Base-by-base conservation (phyloP, 352 stramenopile genomes). In the Phytopythium litorale region DNA sequence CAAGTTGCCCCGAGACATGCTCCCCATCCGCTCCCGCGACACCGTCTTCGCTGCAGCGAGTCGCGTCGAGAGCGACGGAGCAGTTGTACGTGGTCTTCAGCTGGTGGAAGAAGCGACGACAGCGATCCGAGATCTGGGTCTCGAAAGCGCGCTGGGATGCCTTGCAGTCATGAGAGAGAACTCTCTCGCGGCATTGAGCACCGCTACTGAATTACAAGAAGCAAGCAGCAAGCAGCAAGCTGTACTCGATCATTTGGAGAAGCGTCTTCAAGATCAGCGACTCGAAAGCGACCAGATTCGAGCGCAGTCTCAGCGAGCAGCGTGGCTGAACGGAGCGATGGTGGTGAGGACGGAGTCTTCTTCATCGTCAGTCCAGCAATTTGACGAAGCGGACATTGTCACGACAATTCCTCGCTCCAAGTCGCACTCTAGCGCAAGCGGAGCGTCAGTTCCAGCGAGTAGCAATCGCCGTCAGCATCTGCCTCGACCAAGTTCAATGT, bases 141-240 rank as follows among this genome's bases (percentile, higher is more conserved):
- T 91, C 33, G 70, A 66, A 8, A 76, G 66, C 45, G 84, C 81
- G 4, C 43, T 92, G 16, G 79, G 68, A 1, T 91, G 84, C 56
- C 63, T 92, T 0, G 54, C 63, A 9, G 68, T 87, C 18, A 61
- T 90, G 62, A 88, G 87, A n/a, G 79, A 90, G 55, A 90, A 72
- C n/a, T 78, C 83, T 4, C 72, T 90, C 32, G 88, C 86, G 52
- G 79, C 80, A 0, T 88, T 76, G 2, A 87, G 79, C 43, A 78
- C 84, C 6, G 73, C 79, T 0, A 68, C 71, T 8, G 81, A 91
- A 53, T 60, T 88, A 5, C 79, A 91, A 25, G 79, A 91, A 7
- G 70, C 79, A 30, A 73, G 88, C 65, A 62, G 40, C 12, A 83
- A 77, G 42, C 84, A 92, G 60, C 78, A 69, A 18, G 48, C 68